Conservation (phyloP, 148 eudicot genomes). For the Fagopyrum esculentum region DNA sequence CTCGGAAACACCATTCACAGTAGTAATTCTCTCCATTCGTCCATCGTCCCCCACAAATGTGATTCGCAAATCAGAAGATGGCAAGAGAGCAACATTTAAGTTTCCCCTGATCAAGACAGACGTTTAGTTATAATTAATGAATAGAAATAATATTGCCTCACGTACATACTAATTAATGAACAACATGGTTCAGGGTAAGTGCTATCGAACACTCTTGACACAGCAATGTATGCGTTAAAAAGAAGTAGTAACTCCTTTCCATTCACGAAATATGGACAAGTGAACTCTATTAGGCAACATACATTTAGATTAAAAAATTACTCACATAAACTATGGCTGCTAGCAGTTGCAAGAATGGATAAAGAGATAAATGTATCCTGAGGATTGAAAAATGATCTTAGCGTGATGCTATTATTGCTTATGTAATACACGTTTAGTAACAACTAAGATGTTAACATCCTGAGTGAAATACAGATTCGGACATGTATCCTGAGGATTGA, state of each 20-base stretch:
- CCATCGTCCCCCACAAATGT: conserved; percentile 82
- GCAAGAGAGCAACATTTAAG: conserved; percentile 65
- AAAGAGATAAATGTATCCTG: neutral
- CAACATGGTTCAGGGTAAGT: neutral
- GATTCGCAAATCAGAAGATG: conserved; percentile 75
- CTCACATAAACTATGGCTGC: neutral
- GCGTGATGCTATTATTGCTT: too few species aligned
- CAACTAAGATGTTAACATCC: neutral
- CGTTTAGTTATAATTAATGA: conserved; percentile 2
- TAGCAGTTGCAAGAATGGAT: neutral
- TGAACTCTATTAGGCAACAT: neutral
- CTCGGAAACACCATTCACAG: conserved; percentile 36
- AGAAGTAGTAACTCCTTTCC: neutral
- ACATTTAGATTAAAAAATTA: neutral
- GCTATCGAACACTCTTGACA: neutral
- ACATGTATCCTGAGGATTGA: too few species aligned
- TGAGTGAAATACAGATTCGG: too few species aligned
- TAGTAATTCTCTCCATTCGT: conserved; percentile 52
- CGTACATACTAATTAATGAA: neutral
- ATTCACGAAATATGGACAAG: neutral
- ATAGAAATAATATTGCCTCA: neutral
- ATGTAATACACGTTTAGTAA: too few species aligned
- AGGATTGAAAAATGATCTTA: too few species aligned
- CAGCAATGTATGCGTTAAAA: neutral
- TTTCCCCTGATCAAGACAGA: conserved; percentile 50